These are phyloP conservation scores for Pseudogymnoascus sp. DNA, from an alignment of 2,329 filamentous ascomycete genomes.

Conservation along the genomic window DNA sequence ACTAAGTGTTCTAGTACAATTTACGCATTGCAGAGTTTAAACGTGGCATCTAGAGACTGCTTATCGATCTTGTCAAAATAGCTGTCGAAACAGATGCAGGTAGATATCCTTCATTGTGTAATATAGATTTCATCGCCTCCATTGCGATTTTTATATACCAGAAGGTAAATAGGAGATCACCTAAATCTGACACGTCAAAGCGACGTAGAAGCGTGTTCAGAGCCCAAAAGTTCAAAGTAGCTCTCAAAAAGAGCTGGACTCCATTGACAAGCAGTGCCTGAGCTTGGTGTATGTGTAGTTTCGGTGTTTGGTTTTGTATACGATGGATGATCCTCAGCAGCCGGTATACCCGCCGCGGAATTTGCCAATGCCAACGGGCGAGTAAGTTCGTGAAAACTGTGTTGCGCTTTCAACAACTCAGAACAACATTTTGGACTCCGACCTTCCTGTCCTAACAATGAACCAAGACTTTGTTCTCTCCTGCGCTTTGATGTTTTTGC, in stretches of 20 bases:
- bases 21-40: too few species aligned
- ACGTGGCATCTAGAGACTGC: too few species aligned
- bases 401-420: neutral
- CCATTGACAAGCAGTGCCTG: slow-evolving; percentile 7
- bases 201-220: slow-evolving; percentile 8
- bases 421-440: slow-evolving; percentile 7
- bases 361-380: slow-evolving; percentile 5
- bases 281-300: slow-evolving; percentile 5
- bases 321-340: neutral
- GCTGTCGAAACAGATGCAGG: too few species aligned
- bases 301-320: slow-evolving; percentile 3
- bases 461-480: slow-evolving; percentile 3
- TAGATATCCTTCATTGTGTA: too few species aligned
- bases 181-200: neutral
- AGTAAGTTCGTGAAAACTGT: neutral
- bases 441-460: neutral
- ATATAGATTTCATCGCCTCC: too few species aligned
- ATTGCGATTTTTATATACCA: too few species aligned
- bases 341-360: neutral
- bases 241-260: neutral
- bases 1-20: neutral
- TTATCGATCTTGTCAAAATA: too few species aligned
- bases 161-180: too few species aligned
- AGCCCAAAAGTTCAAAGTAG: slow-evolving; percentile 9
- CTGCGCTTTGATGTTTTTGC: neutral